Base-by-base conservation (phyloP, 352 stramenopile genomes). In the Blastocystis sp. region DNA sequence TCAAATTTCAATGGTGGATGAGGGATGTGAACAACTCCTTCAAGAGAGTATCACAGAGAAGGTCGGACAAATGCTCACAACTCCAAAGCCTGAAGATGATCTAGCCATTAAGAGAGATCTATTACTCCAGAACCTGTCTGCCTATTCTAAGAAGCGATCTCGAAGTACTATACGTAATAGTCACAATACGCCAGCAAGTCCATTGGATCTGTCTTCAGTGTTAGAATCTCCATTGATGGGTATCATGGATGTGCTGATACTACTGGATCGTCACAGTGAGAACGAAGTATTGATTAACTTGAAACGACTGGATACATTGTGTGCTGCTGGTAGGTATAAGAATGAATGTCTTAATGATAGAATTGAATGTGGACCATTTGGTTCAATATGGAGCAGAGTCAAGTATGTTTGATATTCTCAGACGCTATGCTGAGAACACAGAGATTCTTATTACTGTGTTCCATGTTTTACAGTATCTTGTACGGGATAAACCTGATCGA, bases 181-280 rank as follows among this genome's bases (percentile, higher is more conserved):
- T 21, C 39, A 71, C 24, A 46, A 14, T 21, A n/a, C 35, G 5
- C 63, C 63, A 3, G 19, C 7, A 6, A 39, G 24, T 3, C 59
- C 59, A 19, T 24, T 52, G 6, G 63, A 74, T 46, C 12, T 74
- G 1, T 74, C 63, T n/a, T 46, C 35, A 19, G 29, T 74, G 63
- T 11, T 74, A 6, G 32, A 37, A 11, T 74, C 63, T 37, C 63
- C 63, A 43, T 21, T 74, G 9, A 37, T 74, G 29, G 29, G 42
- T 12, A 74, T 74, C 32, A 74, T 74, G 63, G 14, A 74, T 46
- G 42, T 46, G n/a, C 63, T 74, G 21, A 32, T 74, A 12, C 24
- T 52, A 6, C 51, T 37, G 5, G 63, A 24, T 46, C 29, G 42
- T 37, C 35, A 74, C 63, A 24, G 35, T 16, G 27, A 37, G 29